Base-by-base conservation (phyloP, 345 rosid genomes). In the Citrus cavaleriei region DNA sequence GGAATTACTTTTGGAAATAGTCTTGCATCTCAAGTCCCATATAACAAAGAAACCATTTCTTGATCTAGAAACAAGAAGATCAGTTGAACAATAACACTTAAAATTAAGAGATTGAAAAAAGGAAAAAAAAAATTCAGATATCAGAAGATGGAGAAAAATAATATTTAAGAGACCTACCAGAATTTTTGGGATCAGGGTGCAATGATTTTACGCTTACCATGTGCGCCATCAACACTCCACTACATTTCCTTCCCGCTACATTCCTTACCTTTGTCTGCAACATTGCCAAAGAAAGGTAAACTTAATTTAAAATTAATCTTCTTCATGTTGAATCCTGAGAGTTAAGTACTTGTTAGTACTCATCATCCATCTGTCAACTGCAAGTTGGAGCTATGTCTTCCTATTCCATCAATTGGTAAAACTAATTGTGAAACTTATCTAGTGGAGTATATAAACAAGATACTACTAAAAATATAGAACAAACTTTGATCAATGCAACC, bases 1-100 rank as follows among this genome's bases (percentile, higher is more conserved):
- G 49, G 59, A 19, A 77, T 71, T 81, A 38, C 83, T 79, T 78
- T 60, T 70, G 76, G 91, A 80, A 74, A 77, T 80, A 68, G 65
- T 74, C 40, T 84, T 91, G 89, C 90, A 89, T 86, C 97, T 96
- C 83, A 92, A 81, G 83, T 96, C 99, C 99, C 98, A 94, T 42
- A 35, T 66, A 22, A 90, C 90, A 86, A 96, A 96, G 30, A 92
- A 92, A 18, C 98, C 98, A 85, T 92, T 97, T 84, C 99, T 89
- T 28, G 98, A 91, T 75, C 97, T 98, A 79, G 99, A 96, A 60
- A 90, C 87, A 46, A 94, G 78, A 79, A 96, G 77, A 88, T 91
- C 98, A 92, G 85, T 57, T 35, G 32, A 25, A 78, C 63, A 74
- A 61, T 55, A 81, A 19, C 62, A 65, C 59, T 68, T 5, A 32